Evolutionary conservation across 1,284 basidiomycete species (phyloP).

Genomic region (Naganishia albida): DNA sequence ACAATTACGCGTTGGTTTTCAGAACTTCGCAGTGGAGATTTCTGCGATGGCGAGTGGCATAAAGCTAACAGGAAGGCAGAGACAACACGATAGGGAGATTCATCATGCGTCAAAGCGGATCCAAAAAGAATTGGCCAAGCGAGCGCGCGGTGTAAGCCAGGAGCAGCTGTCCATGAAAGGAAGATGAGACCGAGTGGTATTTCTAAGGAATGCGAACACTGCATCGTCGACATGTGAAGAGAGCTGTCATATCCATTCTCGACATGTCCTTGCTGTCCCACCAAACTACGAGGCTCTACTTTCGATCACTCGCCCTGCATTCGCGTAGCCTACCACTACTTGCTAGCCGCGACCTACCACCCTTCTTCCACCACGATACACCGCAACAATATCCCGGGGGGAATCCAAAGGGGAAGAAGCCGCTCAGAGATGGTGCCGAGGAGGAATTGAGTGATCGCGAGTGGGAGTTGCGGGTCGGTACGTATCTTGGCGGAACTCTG

Average conservation of each 20-base stretch:
- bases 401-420: slow-evolving; percentile 18
- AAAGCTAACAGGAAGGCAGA: neutral
- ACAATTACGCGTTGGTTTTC: too few species aligned
- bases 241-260: neutral
- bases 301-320: slow-evolving; percentile 19
- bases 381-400: neutral
- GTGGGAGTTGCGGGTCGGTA: slow-evolving; percentile 53
- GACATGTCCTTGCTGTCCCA: slow-evolving; percentile 5
- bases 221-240: slow-evolving; percentile 22
- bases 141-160: neutral
- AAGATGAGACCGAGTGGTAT: too few species aligned
- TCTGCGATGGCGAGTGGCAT: neutral
- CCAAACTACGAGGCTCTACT: slow-evolving; percentile 1
- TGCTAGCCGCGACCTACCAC: slow-evolving; percentile 8
- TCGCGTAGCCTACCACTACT: slow-evolving; percentile 18
- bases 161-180: neutral
- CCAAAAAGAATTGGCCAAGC: slow-evolving; percentile 22
- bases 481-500: slow-evolving; percentile 25
- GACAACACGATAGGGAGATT: too few species aligned
- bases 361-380: slow-evolving; percentile 25
- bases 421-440: slow-evolving; percentile 38
- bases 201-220: too few species aligned
- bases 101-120: slow-evolving; percentile 5
- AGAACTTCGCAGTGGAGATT: neutral
- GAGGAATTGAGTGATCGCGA: slow-evolving; percentile 51